These are phyloP conservation scores for Larix kaempferi DNA, from an alignment of 75 land plant species.

Conservation along the genomic window DNA sequence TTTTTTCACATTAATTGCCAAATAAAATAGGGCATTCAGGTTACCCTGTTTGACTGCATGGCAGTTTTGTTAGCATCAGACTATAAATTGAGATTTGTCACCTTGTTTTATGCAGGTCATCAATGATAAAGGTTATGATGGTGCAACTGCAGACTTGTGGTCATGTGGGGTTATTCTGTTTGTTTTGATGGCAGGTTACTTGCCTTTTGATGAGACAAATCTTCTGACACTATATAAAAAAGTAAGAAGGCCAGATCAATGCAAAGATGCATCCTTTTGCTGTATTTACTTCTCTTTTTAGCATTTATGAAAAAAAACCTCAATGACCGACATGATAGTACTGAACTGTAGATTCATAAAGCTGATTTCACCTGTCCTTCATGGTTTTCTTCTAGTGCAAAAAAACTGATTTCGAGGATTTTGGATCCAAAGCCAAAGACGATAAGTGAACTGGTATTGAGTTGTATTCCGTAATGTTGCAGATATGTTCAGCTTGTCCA, in stretches of 20 bases:
- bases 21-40: no score
- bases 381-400: conserved; percentile 89
- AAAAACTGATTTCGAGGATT: conserved; percentile 67
- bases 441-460: conserved; percentile 36
- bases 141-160: conserved; percentile 89
- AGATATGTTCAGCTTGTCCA: no score
- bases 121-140: conserved; percentile 71
- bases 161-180: conserved; percentile 85
- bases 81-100: no score
- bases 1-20: no score
- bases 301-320: no score
- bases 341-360: conserved; percentile 54
- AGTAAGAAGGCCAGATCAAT: conserved; percentile 19
- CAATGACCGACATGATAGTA: no score
- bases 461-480: no score
- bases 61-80: no score
- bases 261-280: not conserved
- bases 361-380: conserved; percentile 86
- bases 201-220: conserved; percentile 71
- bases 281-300: no score
- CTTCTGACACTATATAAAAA: conserved; percentile 57
- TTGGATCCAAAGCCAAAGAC: conserved; percentile 86
- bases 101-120: conserved; percentile 37
- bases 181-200: conserved; percentile 86
- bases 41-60: no score